Conservation (phyloP, 352 stramenopile genomes). For the Phytophthora pistaciae region DNA sequence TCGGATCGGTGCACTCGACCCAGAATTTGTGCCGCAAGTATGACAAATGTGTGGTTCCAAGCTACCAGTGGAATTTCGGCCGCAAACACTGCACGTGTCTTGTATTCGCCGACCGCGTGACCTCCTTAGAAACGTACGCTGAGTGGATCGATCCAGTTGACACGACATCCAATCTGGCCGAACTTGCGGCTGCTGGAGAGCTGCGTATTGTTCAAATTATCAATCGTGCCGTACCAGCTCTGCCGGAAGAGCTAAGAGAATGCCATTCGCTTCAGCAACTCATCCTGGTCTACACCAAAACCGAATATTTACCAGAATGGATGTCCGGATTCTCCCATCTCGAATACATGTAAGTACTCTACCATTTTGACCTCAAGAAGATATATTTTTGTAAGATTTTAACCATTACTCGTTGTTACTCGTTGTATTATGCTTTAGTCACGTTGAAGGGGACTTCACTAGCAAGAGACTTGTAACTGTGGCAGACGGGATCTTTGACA, state of each 20-base stretch:
- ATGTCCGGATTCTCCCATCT: slow-evolving; percentile 30
- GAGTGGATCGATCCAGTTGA: slow-evolving; percentile 45
- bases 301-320: slow-evolving; percentile 25
- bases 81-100: neutral
- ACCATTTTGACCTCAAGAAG: no score
- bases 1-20: neutral
- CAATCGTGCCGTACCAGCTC: slow-evolving; percentile 38
- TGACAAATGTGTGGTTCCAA: neutral
- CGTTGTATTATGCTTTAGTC: slow-evolving; percentile 8
- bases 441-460: slow-evolving; percentile 47
- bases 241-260: slow-evolving; percentile 33
- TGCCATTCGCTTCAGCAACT: slow-evolving; percentile 39
- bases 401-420: no score
- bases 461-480: slow-evolving; percentile 27
- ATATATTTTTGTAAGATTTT: no score
- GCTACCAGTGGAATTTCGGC: slow-evolving; percentile 2
- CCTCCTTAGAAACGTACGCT: slow-evolving; percentile 22
- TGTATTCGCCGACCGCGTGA: slow-evolving; percentile 11
- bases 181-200: slow-evolving; percentile 35
- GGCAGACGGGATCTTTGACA: slow-evolving; percentile 30
- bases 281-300: slow-evolving; percentile 46
- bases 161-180: slow-evolving; percentile 24
- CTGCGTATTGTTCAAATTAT: slow-evolving; percentile 49
- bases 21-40: neutral
- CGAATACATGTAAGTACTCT: slow-evolving; percentile 39